A percentile compares a stretch with the other conserved stretches of the same genome.
phyloP scores from a whole-genome alignment of 2,329 filamentous ascomycete genomes.

The Aspergillus sp. region DNA sequence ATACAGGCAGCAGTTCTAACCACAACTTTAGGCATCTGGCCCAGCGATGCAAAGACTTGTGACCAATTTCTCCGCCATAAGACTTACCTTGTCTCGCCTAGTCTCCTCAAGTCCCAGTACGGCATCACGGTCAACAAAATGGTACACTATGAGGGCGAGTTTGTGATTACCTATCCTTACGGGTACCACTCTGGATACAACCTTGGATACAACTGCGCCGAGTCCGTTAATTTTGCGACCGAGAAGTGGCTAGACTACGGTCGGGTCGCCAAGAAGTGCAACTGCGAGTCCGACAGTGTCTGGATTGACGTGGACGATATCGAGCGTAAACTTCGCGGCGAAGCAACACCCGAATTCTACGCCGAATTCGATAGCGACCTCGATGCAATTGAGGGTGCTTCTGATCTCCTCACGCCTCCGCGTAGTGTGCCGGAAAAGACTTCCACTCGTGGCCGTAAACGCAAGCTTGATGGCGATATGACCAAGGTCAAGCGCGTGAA shows the following conservation, averaged over 20 bases:
- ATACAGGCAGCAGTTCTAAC: conserved; percentile 1
- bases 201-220: conserved; percentile 95
- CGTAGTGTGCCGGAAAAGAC: conserved; percentile 69
- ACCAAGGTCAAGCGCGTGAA: conserved; percentile 75
- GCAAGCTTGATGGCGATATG: conserved; percentile 59
- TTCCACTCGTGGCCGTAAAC: conserved; percentile 64
- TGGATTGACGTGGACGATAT: conserved; percentile 98
- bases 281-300: conserved; percentile 95
- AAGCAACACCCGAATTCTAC: conserved; percentile 60
- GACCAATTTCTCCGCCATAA: conserved; percentile 97
- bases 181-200: conserved; percentile 99
- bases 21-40: conserved; percentile 66
- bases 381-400: conserved; percentile 61
- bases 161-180: conserved; percentile 97
- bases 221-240: conserved; percentile 96
- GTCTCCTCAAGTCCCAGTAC: conserved; percentile 80
- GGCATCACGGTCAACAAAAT: conserved; percentile 95
- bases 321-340: conserved; percentile 87
- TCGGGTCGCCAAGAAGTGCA: conserved; percentile 92
- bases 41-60: conserved; percentile 90
- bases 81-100: conserved; percentile 92
- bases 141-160: conserved; percentile 94
- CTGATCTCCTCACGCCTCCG: conserved; percentile 76
- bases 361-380: conserved; percentile 61
- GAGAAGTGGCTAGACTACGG: conserved; percentile 95